Percentiles rank a stretch among this genome's conserved stretches.
phyloP scores from a whole-genome alignment of 805 yeast species.

The Wickerhamiella alocasiicola region DNA sequence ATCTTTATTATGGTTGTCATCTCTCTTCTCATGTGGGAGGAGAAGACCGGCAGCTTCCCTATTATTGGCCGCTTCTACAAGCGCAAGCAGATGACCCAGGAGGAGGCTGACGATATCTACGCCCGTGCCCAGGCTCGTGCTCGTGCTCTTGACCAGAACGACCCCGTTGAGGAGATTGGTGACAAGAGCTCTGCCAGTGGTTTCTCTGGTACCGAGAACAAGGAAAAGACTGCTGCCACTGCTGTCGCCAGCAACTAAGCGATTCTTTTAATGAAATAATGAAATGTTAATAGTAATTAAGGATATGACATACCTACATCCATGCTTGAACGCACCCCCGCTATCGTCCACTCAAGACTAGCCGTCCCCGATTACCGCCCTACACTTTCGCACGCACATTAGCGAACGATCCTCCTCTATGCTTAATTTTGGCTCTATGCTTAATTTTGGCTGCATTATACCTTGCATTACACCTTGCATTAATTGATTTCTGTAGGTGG shows the following conservation, averaged over 20 bases:
- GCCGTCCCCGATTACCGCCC: no score
- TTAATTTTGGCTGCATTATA: no score
- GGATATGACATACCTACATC: not conserved
- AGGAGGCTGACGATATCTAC: conserved; percentile 28
- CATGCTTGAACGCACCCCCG: no score
- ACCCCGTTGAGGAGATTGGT: not conserved
- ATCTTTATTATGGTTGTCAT: conserved; percentile 45
- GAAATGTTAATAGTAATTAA: conserved; percentile 3
- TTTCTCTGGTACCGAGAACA: not conserved
- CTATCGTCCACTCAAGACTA: no score
- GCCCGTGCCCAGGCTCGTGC: conserved; percentile 19
- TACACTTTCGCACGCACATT: no score
- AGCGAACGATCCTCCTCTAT: no score
- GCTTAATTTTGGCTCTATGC: no score
- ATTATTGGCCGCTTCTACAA: conserved; percentile 33
- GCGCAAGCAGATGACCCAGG: conserved; percentile 26
- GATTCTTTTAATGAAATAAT: not conserved
- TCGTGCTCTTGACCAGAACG: conserved; percentile 14
- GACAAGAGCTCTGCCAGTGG: conserved; percentile 6
- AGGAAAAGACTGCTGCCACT: no score
- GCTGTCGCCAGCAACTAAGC: not conserved
- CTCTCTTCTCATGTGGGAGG: conserved; percentile 62
- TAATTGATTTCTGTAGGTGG: no score
- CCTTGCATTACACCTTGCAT: no score
- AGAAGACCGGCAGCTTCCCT: conserved; percentile 74